Conservation (phyloP, 1,284 basidiomycete species). For the Uromyces viciae-fabae region DNA sequence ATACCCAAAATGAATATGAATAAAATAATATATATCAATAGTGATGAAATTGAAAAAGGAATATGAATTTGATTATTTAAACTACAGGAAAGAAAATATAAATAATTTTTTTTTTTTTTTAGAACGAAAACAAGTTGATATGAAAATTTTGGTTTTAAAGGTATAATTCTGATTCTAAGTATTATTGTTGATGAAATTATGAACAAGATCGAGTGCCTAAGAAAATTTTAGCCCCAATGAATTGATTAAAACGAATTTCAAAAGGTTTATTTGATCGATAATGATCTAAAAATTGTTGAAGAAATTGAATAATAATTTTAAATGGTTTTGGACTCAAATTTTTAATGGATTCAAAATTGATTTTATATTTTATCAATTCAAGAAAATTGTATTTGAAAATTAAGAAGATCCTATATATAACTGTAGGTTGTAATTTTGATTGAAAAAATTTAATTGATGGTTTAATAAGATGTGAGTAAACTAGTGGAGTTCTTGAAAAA, state of each 20-base stretch:
- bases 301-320: neutral
- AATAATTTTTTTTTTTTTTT: no score
- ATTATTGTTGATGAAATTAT: neutral
- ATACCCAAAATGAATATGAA: no score
- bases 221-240: neutral
- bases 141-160: neutral
- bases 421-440: neutral
- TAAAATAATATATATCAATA: no score
- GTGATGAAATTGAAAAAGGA: no score
- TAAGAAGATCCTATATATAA: neutral
- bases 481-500: conserved; percentile 40
- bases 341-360: neutral
- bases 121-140: no score
- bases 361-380: neutral
- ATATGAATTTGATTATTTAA: no score
- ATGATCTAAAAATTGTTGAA: neutral
- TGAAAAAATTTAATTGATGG: conserved; percentile 7
- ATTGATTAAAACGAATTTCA: conserved; percentile 1
- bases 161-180: neutral
- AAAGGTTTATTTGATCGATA: neutral
- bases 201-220: neutral
- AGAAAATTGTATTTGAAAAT: conserved; percentile 4
- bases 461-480: conserved; percentile 26
- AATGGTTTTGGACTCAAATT: neutral
- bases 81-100: no score